Evolutionary conservation across 257 asterid species (phyloP).

Genomic region (Ajuga chamaepitys): DNA sequence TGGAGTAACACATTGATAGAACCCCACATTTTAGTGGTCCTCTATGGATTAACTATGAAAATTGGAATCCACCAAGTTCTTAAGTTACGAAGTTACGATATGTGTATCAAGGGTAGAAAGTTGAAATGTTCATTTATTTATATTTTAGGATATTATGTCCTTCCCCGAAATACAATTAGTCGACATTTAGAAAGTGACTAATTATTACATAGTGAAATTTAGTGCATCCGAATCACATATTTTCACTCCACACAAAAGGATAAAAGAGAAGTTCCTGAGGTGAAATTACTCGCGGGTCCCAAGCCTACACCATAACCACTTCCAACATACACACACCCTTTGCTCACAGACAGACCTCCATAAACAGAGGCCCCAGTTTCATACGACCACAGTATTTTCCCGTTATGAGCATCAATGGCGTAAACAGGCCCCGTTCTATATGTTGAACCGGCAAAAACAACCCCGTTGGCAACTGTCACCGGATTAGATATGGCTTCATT

Average conservation of each 20-base stretch:
- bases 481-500: slow-evolving; percentile 27
- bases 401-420: slow-evolving; percentile 25
- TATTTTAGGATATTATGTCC: too few relatives aligned
- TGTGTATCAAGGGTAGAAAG: too few relatives aligned
- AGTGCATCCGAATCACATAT: too few relatives aligned
- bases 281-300: background rate
- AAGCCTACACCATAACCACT: slow-evolving; percentile 22
- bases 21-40: too few relatives aligned
- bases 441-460: slow-evolving; percentile 36
- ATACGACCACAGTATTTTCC: slow-evolving; percentile 35
- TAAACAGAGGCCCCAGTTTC: slow-evolving; percentile 36
- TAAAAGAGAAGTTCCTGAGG: slow-evolving; percentile 35
- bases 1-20: too few relatives aligned
- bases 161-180: too few relatives aligned
- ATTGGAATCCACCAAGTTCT: too few relatives aligned
- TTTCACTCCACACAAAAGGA: slow-evolving; percentile 28
- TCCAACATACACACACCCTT: slow-evolving; percentile 42
- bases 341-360: slow-evolving; percentile 45
- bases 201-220: too few relatives aligned
- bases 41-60: too few relatives aligned
- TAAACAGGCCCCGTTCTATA: slow-evolving; percentile 37
- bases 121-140: too few relatives aligned
- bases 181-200: too few relatives aligned
- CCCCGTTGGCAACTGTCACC: slow-evolving; percentile 37
- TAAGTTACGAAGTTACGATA: too few relatives aligned